Conservation (phyloP, 805 yeast genomes). For the Suhomyces emberorum region DNA sequence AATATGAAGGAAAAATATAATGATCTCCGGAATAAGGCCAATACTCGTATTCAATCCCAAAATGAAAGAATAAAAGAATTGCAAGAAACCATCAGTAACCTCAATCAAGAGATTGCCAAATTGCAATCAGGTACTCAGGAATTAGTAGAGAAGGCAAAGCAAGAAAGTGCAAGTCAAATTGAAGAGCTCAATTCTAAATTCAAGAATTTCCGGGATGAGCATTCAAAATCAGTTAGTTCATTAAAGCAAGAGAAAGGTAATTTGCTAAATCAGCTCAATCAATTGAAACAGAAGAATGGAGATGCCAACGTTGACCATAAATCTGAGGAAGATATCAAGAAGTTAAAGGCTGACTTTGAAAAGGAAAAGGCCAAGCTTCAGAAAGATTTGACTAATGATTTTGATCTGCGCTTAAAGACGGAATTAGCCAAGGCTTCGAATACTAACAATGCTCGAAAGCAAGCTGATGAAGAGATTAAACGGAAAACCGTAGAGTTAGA, state of each 20-base stretch:
- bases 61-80: constrained; percentile 26
- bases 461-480: constrained; percentile 22
- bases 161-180: constrained; percentile 2
- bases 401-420: constrained; percentile 19
- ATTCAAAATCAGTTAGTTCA: constrained; percentile 8
- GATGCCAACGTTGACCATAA: constrained; percentile 5
- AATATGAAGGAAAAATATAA: constrained; percentile 29
- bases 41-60: constrained; percentile 19
- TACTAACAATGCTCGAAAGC: constrained; percentile 16
- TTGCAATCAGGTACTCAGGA: constrained; percentile 10
- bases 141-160: constrained; percentile 3
- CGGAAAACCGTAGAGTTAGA: constrained; percentile 17
- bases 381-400: constrained; percentile 8
- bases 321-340: constrained; percentile 10
- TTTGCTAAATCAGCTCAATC: constrained; percentile 17
- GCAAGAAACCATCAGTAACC: constrained; percentile 19
- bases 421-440: neutral
- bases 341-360: constrained; percentile 14
- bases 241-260: constrained; percentile 13
- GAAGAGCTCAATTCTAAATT: constrained; percentile 7
- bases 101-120: constrained; percentile 18
- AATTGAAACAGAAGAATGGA: constrained; percentile 21
- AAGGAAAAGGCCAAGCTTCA: constrained; percentile 16
- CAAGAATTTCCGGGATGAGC: constrained; percentile 12
- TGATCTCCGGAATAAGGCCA: constrained; percentile 26